Evolutionary conservation across 1,139 yeast genomes (phyloP), one percentile per base, ranked within the genome.

Genomic region (Candida neerlandica): DNA sequence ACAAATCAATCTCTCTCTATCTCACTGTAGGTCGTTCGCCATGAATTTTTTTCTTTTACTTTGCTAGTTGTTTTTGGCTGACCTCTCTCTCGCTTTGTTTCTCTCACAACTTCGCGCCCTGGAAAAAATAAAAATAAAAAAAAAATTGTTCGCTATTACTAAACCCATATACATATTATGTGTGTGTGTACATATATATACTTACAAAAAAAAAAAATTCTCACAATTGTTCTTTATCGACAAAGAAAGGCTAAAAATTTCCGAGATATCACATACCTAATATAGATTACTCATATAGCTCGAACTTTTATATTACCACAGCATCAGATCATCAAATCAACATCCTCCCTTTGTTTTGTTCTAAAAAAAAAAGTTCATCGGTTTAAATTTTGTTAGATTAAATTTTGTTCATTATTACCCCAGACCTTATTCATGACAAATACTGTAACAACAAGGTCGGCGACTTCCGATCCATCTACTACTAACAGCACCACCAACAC

Each of bases 391-490:
- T n/a, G n/a, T n/a, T n/a, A n/a, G n/a, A n/a, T n/a, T n/a, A n/a
- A n/a, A n/a, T 37, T 21, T 18, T 37, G 16, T 35, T 27, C 10
- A 15, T 33, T 42, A 32, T 30, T 44, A 44, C 47, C 47, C 47
- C 47, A 40, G 47, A 43, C 47, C 30, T 4, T 5, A 6, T 35
- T 11, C 34, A 32, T 15, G 3, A 35, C 19, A 33, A 19, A 33
- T 32, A 32, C 16, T 32, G 38, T 34, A 15, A 37, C 40, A 7
- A 35, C n/a, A 9, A 37, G 19, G 40, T 37, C 29, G 40, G 27
- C 40, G 29, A 37, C 14, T 26, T 26, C 33, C 7, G 33, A 27
- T 29, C 27, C 43, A 27, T 5, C 29, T n/a, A 42, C 21, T 7
- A 34, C 14, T 15, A 30, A 40, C 23, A 14, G 14, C 15, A 41